Evolutionary conservation across 768 basidiomycete species (phyloP), one percentile per base, ranked within the genome.

Genomic region (Tricholoma bakamatsutake): DNA sequence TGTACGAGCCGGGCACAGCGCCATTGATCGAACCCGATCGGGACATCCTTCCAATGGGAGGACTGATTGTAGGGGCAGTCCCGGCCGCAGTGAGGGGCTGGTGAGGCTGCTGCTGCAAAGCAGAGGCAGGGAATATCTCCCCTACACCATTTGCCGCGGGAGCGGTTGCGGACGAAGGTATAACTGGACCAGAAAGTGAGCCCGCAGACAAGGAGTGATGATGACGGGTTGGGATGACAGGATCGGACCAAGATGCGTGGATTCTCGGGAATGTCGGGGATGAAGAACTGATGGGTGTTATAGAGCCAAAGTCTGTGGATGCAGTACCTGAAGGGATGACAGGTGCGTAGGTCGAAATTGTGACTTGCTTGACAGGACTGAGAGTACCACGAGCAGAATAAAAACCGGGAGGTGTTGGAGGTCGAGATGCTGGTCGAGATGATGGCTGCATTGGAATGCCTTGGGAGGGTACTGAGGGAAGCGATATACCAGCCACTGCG

Each of bases 11-110:
- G 27, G 68, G 68, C 56, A 71, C 79, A 56, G 73, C 65, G 31
- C 75, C 78, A 47, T 73, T 79, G 55, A 83, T 73, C 21, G 82
- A 84, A 51, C 81, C 78, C 24, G 82, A 83, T 45, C 81, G 76
- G 40, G 80, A 80, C 72, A 83, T 77, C 56, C 82, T 72, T 31
- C 82, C 81, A 52, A 81, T 71, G 18, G 75, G 67, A 17, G 70
- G 67, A 53, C 69, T 69, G 28, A 74, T 68, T 1, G 66, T 55
- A 28, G 62, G 52, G 11, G 57, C 45, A 42, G 59, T 53, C 49
- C 56, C 47, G 11, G 62, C 28, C 11, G 61, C 24, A 9, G 61
- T 18, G 34, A 55, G 60, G 45, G 57, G 53, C 31, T 57, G 50
- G 45, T 45, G 62, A 34, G 57, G 61, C 47, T 62, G 60, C 62